Evolutionary conservation across 345 rosid genomes (phyloP), one percentile per base, ranked within the genome.

Genomic region (Erysimum cheiranthoides): DNA sequence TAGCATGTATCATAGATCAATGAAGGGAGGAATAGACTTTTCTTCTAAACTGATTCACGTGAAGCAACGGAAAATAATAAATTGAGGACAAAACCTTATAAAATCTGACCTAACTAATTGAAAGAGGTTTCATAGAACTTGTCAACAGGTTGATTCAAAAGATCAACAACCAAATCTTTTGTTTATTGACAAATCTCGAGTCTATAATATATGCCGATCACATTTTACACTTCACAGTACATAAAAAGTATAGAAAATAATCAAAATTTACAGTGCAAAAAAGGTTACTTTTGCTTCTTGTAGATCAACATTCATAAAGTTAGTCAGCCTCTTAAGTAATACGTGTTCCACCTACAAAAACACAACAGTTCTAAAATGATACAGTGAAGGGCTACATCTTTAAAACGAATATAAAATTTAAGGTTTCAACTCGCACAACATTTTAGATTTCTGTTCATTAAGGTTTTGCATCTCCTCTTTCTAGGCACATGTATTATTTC

Each of bases 331-430:
- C 79, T 93, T 91, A 77, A 87, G 68, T 71, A 93, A 71, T 60
- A 89, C 86, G 50, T 89, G 94, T 85, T 93, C 96, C 50, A 90
- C 93, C 96, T 90, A 84, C 35, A 78, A 81, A 25, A 45, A 68
- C 49, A 11, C 30, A 65, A 65, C n/a, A 64, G 11, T 54, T 53
- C 2, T 21, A 53, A 42, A 18, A 43, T 63, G 57, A 63, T n/a
- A 12, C 25, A 53, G 65, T 32, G 36, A 30, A 52, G 11, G 27
- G 53, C 4, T 42, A 18, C 17, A 17, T 35, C 25, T 30, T 10
- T 17, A 6, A 16, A 39, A 7, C 11, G 11, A 49, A 27, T 5
- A 39, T 27, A 1, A 3, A 36, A 25, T 27, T 35, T 49, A 27
- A 51, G 40, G 9, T 14, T 32, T 17, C 18, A 64, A 31, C 16